Conservation (phyloP, 768 basidiomycete genomes). For the Lactifluus rugatus region DNA sequence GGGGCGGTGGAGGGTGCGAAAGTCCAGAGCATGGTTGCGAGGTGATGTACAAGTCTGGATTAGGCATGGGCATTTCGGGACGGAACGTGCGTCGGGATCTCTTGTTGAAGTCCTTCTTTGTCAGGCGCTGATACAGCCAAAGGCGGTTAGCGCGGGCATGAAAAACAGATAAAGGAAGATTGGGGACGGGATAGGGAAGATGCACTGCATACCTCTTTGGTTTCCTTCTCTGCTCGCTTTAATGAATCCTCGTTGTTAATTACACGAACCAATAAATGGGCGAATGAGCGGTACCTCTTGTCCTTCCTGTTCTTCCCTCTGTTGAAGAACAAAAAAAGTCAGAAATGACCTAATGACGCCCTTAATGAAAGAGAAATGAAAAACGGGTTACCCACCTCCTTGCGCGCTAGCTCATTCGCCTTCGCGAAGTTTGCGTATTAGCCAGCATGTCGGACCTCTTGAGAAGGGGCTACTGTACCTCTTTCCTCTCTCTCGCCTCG, state of each 20-base stretch:
- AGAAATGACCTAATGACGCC: conserved; percentile 14
- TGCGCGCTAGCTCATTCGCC: conserved; percentile 54
- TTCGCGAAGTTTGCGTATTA: conserved; percentile 18
- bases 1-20: background rate
- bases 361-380: conserved; percentile 4
- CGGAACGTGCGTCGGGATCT: conserved; percentile 6
- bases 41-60: conserved; percentile 4
- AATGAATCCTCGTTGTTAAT: conserved; percentile 7
- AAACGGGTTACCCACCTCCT: conserved; percentile 38
- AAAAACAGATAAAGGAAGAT: background rate
- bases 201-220: conserved; percentile 12
- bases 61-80: background rate
- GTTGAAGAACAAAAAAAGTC: conserved; percentile 2
- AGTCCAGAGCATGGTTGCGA: background rate
- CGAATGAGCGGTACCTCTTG: conserved; percentile 15
- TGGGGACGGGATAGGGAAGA: conserved; percentile 1
- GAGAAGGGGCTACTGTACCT: conserved; percentile 29
- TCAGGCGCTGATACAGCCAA: conserved; percentile 19
- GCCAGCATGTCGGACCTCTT: background rate
- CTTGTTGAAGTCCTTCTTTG: conserved; percentile 20
- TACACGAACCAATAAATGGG: background rate
- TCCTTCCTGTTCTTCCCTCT: conserved; percentile 17
- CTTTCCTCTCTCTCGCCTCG: conserved; percentile 73
- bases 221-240: conserved; percentile 18
- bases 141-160: conserved; percentile 9